Base-by-base conservation (phyloP, 108 stramenopile species). In the Nitzschia palea region DNA sequence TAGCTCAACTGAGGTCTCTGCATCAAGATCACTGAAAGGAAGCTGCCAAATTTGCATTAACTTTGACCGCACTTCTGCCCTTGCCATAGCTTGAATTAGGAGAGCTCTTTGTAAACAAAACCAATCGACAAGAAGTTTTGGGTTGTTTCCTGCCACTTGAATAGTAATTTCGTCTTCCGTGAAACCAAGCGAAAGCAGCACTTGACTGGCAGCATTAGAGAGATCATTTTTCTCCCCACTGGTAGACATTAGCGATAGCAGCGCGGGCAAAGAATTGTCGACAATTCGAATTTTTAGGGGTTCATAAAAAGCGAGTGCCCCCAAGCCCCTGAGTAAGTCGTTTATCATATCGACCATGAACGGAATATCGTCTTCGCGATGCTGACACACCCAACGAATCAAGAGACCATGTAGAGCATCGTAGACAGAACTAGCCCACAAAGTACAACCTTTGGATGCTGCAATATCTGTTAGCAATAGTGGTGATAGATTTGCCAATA, bases 61-160 rank as follows among this genome's bases (percentile, higher is more conserved):
- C 23, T 55, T 35, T 15, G 36, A 65, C 44, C 78, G 56, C 9
- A 87, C 75, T 66, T 87, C 82, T 15, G 67, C 63, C 27, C 86
- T 58, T 1, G 79, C 86, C 86, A 87, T 87, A 5, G 83, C 72
- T 67, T 87, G 86, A 20, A 84, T 59, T 12, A 83, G 36, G 10
- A 87, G 33, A 9, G 78, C 71, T 1, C 83, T 75, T 20, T 80
- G 70, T n/a, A 84, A 45, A 31, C 79, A 84, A 52, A 84, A 87
- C 79, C 79, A 82, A 61, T 87, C 86, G 20, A 78, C 83, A 15
- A 83, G 43, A 29, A 84, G 54, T n/a, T 74, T 67, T 14, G 78
- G 79, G 68, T 82, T 81, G 44, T 80, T 86, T 40, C 85, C 85
- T 2, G 78, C 82, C 4, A 76, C 64, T 57, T 86, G 83, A 8